These are phyloP conservation scores for Monosporascus ibericus DNA, from an alignment of 2,329 filamentous ascomycete genomes.

Conservation along the genomic window DNA sequence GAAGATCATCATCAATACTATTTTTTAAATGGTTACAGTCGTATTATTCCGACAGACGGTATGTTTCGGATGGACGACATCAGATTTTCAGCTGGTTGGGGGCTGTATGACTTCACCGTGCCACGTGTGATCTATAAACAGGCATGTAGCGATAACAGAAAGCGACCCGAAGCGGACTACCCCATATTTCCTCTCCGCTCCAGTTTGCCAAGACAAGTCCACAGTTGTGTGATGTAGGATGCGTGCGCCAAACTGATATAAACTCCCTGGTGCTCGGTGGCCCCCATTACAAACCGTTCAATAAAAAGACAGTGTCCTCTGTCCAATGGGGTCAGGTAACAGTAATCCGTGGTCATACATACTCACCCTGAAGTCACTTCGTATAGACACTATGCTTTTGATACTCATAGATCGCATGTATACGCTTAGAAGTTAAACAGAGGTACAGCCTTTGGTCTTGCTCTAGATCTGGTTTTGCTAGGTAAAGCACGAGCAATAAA, in stretches of 20 bases:
- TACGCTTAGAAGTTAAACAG: no score
- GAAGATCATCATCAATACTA: no score
- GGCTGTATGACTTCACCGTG: neutral
- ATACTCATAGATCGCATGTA: neutral
- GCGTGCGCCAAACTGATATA: neutral
- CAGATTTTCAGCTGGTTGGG: neutral
- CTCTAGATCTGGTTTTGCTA: no score
- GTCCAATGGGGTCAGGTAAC: neutral
- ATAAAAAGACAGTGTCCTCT: neutral
- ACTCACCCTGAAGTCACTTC: neutral
- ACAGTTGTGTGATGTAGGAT: neutral
- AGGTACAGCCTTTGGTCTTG: no score
- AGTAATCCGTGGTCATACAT: neutral
- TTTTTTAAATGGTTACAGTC: neutral
- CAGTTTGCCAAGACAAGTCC: neutral
- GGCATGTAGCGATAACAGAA: neutral
- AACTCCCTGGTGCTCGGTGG: neutral
- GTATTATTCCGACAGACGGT: neutral
- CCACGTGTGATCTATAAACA: neutral
- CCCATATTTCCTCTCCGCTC: neutral
- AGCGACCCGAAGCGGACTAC: neutral
- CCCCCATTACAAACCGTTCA: no score
- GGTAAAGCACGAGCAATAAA: no score
- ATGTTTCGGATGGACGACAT: neutral
- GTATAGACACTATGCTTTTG: neutral